Percentiles rank a stretch among this genome's conserved stretches.
phyloP scores from a whole-genome alignment of 768 basidiomycete genomes.

The Termitomyces sp. region DNA sequence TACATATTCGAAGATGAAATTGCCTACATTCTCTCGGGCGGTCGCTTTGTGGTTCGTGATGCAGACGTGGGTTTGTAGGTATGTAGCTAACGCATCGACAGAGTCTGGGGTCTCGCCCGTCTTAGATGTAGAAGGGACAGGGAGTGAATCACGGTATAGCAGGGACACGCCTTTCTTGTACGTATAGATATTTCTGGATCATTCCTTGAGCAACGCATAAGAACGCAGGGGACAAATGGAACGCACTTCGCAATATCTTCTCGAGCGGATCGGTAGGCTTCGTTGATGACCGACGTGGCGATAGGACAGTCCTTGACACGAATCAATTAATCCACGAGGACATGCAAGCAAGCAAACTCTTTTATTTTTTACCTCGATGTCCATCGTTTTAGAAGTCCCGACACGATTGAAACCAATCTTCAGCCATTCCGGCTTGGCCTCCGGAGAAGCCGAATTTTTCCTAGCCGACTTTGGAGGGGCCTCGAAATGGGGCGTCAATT shows the following conservation, averaged over 20 bases:
- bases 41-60: conserved; percentile 76
- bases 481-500: conserved; percentile 96
- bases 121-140: conserved; percentile 18
- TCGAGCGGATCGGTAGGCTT: conserved; percentile 54
- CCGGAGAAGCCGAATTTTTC: conserved; percentile 16
- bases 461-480: conserved; percentile 47
- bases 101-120: conserved; percentile 17
- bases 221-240: not conserved
- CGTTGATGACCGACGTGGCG: conserved; percentile 75
- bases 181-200: conserved; percentile 60
- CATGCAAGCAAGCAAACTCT: no score
- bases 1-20: conserved; percentile 76
- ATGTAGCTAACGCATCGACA: conserved; percentile 29
- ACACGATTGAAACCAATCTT: conserved; percentile 87
- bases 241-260: conserved; percentile 63
- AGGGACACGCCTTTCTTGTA: conserved; percentile 90
- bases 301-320: conserved; percentile 79
- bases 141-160: conserved; percentile 77
- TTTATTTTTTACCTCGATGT: conserved; percentile 80
- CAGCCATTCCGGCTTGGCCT: conserved; percentile 56
- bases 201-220: conserved; percentile 4
- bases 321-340: not conserved
- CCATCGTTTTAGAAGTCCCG: conserved; percentile 69
- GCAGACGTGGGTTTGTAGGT: conserved; percentile 62
- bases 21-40: conserved; percentile 81